Evolutionary conservation across 306 rosid species (phyloP).

Genomic region (Trifolium fragiferum): DNA sequence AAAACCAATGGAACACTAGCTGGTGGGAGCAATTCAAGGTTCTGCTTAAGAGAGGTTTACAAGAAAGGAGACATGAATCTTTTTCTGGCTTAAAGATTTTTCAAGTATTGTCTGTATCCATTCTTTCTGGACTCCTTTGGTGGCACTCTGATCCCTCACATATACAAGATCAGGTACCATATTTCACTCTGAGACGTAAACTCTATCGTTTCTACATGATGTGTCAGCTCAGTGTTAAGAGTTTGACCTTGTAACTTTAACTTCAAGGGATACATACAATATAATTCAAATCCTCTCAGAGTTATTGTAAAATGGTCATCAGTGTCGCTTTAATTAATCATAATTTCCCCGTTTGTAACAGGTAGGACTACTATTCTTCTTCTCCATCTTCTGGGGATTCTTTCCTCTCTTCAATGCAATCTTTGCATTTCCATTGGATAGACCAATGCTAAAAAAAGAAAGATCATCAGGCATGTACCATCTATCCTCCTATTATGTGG

Average conservation of each 20-base stretch:
- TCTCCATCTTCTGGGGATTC: slow-evolving; percentile 92
- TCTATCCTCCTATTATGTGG: slow-evolving; percentile 82
- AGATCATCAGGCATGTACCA: slow-evolving; percentile 91
- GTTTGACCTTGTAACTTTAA: no score
- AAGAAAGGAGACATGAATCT: slow-evolving; percentile 87
- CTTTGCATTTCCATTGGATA: slow-evolving; percentile 77
- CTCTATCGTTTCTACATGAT: no score
- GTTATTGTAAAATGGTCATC: no score
- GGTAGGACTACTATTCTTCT: slow-evolving; percentile 92
- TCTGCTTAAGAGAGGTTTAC: slow-evolving; percentile 77
- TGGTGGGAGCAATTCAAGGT: slow-evolving; percentile 89
- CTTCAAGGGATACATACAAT: no score
- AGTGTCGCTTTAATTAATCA: no score
- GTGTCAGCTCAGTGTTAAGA: no score
- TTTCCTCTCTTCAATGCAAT: slow-evolving; percentile 87
- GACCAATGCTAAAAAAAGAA: slow-evolving; percentile 82
- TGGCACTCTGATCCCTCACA: slow-evolving; percentile 80
- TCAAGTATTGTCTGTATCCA: slow-evolving; percentile 84
- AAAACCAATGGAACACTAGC: slow-evolving; percentile 69
- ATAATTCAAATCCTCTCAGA: no score
- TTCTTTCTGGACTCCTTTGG: slow-evolving; percentile 89
- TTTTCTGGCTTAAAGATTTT: slow-evolving; percentile 85
- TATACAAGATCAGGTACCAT: slow-evolving; percentile 81
- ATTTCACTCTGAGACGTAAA: not conserved
- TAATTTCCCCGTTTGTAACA: slow-evolving; percentile 36